Conservation (phyloP, 1,284 basidiomycete species). For the Fomitopsis betulina region DNA sequence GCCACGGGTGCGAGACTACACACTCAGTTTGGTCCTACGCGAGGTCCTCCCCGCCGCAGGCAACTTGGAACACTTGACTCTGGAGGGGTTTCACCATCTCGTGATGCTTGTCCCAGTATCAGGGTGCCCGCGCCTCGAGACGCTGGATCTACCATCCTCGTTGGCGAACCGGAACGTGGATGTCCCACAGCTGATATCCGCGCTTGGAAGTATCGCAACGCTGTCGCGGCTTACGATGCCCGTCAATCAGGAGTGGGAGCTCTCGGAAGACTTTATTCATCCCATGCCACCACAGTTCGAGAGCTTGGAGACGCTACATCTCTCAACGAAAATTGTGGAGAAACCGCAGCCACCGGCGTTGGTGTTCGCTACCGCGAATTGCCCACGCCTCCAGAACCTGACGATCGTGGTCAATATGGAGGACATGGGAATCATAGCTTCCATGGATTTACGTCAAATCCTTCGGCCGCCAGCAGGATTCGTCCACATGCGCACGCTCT, state of each 20-base stretch:
- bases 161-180: not conserved
- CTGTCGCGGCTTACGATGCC: not conserved
- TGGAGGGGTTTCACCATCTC: not conserved
- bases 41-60: not conserved
- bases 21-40: not conserved
- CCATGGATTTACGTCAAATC: too few species aligned
- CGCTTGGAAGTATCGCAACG: not conserved
- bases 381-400: too few species aligned
- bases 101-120: not conserved
- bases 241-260: not conserved
- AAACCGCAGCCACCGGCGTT: too few species aligned
- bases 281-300: not conserved
- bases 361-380: too few species aligned
- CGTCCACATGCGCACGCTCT: not conserved
- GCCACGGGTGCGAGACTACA: not conserved
- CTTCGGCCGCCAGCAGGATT: not conserved
- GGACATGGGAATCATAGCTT: too few species aligned
- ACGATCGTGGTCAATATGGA: too few species aligned
- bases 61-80: not conserved
- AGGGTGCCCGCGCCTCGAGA: not conserved
- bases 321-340: too few species aligned
- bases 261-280: not conserved
- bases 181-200: not conserved
- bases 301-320: not conserved
- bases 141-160: not conserved